These are phyloP conservation scores for Draba incana DNA, from an alignment of 345 rosid species.

Conservation along the genomic window DNA sequence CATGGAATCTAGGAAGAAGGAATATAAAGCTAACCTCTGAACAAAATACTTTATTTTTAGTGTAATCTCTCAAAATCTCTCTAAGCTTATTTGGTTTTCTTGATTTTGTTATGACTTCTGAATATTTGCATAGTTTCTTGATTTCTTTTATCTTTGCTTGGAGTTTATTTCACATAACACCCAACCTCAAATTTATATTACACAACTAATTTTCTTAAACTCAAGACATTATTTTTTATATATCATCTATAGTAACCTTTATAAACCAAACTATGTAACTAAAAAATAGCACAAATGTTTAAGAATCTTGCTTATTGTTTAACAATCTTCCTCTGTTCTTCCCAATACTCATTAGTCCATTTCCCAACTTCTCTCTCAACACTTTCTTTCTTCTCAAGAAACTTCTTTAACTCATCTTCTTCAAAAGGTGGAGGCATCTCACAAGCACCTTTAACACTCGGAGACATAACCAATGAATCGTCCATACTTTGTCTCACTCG, in stretches of 20 bases:
- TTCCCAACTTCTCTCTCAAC: conserved; percentile 42
- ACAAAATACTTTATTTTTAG: conserved; percentile 29
- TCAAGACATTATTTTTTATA: no score
- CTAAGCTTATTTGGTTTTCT: conserved; percentile 19
- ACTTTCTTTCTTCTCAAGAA: conserved; percentile 40
- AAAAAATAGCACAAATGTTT: neutral
- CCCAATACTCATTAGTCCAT: conserved; percentile 47
- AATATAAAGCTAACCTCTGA: conserved; percentile 43
- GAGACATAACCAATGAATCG: conserved; percentile 49
- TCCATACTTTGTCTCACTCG: conserved; percentile 43
- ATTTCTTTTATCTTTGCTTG: neutral
- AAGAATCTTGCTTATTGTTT: neutral
- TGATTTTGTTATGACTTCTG: conserved; percentile 1
- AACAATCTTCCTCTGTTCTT: conserved; percentile 5
- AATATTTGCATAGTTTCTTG: conserved; percentile 9
- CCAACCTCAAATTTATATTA: no score
- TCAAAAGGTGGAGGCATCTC: conserved; percentile 48
- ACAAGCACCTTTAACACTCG: conserved; percentile 45
- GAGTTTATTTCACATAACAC: no score
- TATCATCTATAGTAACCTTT: no score
- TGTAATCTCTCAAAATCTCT: neutral
- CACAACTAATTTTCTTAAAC: no score
- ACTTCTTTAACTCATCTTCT: conserved; percentile 29
- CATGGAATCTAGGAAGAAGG: conserved; percentile 37
- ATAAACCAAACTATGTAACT: no score